These are phyloP conservation scores for Diplosphaera chodatii DNA, from an alignment of 139 green algal species.

Conservation along the genomic window DNA sequence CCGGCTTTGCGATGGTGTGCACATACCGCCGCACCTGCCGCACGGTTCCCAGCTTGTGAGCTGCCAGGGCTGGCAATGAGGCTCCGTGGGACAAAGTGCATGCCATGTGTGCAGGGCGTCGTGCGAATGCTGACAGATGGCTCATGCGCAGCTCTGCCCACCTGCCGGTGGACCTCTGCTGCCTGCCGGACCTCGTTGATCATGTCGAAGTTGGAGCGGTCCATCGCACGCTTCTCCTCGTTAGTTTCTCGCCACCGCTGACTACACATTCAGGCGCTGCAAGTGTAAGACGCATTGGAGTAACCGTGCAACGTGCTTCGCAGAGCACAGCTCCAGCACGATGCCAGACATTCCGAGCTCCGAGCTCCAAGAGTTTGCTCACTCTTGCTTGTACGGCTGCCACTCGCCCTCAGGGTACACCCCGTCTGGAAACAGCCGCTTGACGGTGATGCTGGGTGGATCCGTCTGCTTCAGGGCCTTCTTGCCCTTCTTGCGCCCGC, in stretches of 20 bases:
- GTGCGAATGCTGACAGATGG: too few species aligned
- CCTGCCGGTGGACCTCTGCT: conserved; percentile 92
- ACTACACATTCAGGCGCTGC: conserved; percentile 28
- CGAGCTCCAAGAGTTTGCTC: too few species aligned
- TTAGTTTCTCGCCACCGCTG: conserved; percentile 87
- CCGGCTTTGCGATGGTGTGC: conserved; percentile 80
- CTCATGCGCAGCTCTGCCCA: too few species aligned
- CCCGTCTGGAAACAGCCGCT: conserved; percentile 74
- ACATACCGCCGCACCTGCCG: conserved; percentile 86
- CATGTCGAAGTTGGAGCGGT: conserved; percentile 72
- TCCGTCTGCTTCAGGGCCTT: conserved; percentile 68
- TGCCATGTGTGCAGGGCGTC: too few species aligned
- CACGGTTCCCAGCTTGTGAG: too few species aligned
- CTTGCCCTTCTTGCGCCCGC: conserved; percentile 15
- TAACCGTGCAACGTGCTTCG: too few species aligned
- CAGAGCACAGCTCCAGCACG: too few species aligned
- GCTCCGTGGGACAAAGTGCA: too few species aligned
- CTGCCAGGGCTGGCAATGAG: too few species aligned
- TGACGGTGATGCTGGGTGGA: conserved; percentile 83
- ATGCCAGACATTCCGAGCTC: too few species aligned
- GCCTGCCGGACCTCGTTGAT: conserved; percentile 90
- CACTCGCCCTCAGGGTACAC: conserved; percentile 78
- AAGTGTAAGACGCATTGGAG: too few species aligned
- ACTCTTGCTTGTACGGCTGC: conserved; percentile 77
- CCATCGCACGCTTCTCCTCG: conserved; percentile 86